A percentile compares a stretch with the other conserved stretches of the same genome.
Conservation (phyloP, 2,329 filamentous ascomycete genomes). For the Colletotrichum kahawae region DNA sequence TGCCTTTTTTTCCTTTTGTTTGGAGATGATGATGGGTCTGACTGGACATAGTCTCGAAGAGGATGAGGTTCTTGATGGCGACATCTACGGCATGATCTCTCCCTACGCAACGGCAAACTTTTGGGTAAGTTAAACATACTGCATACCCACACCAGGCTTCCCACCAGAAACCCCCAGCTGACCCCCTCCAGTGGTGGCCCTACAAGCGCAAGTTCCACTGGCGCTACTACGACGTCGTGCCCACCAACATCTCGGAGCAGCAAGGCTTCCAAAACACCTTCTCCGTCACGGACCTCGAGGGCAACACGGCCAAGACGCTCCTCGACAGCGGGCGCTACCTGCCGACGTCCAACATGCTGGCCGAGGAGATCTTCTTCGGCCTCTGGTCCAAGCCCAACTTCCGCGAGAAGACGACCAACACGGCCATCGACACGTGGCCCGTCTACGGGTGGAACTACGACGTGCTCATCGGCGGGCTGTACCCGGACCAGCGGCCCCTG, state of each 20-base stretch:
- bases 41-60: conserved; percentile 42
- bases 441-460: conserved; percentile 61
- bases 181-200: conserved; percentile 50
- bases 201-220: conserved; percentile 56
- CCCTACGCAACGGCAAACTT: conserved; percentile 57
- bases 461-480: conserved; percentile 56
- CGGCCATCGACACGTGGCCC: conserved; percentile 48
- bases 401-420: conserved; percentile 52
- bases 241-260: conserved; percentile 42
- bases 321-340: conserved; percentile 53
- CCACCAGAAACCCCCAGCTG: neutral
- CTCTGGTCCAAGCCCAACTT: conserved; percentile 58
- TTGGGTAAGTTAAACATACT: conserved; percentile 40
- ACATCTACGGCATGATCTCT: conserved; percentile 54
- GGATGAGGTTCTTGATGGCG: conserved; percentile 51
- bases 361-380: conserved; percentile 54
- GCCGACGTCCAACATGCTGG: conserved; percentile 51
- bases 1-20: neutral
- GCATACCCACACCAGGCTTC: too few species aligned
- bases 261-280: conserved; percentile 59
- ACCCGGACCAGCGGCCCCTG: conserved; percentile 50
- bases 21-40: neutral
- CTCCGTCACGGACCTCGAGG: conserved; percentile 50
- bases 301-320: conserved; percentile 41
- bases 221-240: conserved; percentile 56